These are phyloP conservation scores for Penicillium macrosclerotiorum DNA, from an alignment of 495 filamentous ascomycete species.

Conservation along the genomic window DNA sequence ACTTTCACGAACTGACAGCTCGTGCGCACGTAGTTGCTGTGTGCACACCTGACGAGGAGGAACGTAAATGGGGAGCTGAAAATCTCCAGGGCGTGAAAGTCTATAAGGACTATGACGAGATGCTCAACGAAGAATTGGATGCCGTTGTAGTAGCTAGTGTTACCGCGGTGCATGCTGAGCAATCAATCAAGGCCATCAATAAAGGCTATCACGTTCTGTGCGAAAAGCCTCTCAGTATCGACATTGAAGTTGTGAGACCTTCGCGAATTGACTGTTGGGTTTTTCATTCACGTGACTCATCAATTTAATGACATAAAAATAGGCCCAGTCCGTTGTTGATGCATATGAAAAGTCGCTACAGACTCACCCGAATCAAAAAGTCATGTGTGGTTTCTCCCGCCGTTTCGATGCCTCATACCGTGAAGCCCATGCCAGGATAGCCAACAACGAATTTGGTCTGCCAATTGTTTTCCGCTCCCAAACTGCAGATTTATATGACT, in stretches of 20 bases:
- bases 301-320: no score
- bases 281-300: no score
- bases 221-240: slow-evolving; percentile 54
- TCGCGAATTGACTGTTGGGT: no score
- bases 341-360: slow-evolving; percentile 40
- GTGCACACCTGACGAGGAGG: slow-evolving; percentile 46
- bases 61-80: slow-evolving; percentile 49
- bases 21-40: slow-evolving; percentile 53
- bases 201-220: slow-evolving; percentile 54
- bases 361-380: slow-evolving; percentile 40
- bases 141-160: slow-evolving; percentile 53
- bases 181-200: slow-evolving; percentile 55
- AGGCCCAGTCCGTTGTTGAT: slow-evolving; percentile 53
- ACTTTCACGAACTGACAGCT: slow-evolving; percentile 51
- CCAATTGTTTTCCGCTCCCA: slow-evolving; percentile 52
- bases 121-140: slow-evolving; percentile 54
- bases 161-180: slow-evolving; percentile 55
- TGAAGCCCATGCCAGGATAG: slow-evolving; percentile 46
- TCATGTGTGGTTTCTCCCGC: slow-evolving; percentile 58
- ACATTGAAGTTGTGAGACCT: slow-evolving; percentile 52
- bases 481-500: slow-evolving; percentile 54
- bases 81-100: slow-evolving; percentile 46
- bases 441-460: slow-evolving; percentile 44
- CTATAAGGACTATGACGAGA: slow-evolving; percentile 54
- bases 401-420: slow-evolving; percentile 56